Conservation (phyloP, 768 basidiomycete genomes). For the Amanita thiersii region DNA sequence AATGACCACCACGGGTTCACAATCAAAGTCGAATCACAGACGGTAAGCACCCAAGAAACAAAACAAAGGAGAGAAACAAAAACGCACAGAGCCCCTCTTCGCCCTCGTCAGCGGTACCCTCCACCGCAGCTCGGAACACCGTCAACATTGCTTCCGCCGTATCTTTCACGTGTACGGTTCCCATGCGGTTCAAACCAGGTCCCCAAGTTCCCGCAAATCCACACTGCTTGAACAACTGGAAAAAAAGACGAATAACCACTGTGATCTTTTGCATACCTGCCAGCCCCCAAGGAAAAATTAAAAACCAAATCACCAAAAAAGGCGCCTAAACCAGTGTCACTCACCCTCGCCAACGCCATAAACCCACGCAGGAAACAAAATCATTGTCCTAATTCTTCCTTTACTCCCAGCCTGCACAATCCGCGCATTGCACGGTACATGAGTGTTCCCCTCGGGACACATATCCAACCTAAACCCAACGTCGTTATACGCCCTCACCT, state of each 20-base stretch:
- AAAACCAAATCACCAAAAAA: background rate
- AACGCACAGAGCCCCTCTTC: conserved; percentile 32
- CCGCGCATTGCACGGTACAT: conserved; percentile 16
- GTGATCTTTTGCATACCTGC: conserved; percentile 30
- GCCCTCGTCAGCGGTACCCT: conserved; percentile 33
- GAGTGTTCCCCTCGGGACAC: conserved; percentile 15
- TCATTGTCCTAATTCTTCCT: conserved; percentile 33
- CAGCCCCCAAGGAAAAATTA: background rate
- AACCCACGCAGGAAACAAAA: conserved; percentile 32
- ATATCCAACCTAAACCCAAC: conserved; percentile 24
- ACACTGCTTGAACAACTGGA: conserved; percentile 20
- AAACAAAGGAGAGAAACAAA: background rate
- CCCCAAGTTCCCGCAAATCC: conserved; percentile 37
- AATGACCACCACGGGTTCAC: no score
- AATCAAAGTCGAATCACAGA: no score
- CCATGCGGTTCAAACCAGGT: conserved; percentile 26
- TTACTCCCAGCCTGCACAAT: conserved; percentile 33
- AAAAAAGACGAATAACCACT: conserved; percentile 26
- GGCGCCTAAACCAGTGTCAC: no score
- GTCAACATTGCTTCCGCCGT: conserved; percentile 23
- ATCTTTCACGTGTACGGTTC: conserved; percentile 33
- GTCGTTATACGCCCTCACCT: conserved; percentile 27
- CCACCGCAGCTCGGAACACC: conserved; percentile 29
- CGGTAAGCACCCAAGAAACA: no score
- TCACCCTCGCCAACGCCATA: conserved; percentile 34